Evolutionary conservation across 441 rosid genomes (phyloP).

Genomic region (Iberis amara): DNA sequence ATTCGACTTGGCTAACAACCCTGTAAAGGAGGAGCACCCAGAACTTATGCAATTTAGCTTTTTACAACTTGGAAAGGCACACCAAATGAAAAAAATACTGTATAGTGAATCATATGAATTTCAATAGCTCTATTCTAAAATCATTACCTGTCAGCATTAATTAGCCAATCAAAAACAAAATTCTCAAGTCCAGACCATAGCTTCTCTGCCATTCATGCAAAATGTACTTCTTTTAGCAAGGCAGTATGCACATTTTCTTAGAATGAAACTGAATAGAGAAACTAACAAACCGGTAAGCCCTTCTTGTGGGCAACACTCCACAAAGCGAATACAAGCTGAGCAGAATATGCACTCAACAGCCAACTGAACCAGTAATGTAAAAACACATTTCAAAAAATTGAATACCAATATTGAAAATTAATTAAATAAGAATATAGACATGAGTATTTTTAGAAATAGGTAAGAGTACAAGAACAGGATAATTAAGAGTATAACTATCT

Average conservation of each 20-base stretch:
- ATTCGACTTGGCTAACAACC: conserved; percentile 97
- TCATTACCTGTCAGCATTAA: conserved; percentile 91
- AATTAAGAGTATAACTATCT: conserved; percentile 9
- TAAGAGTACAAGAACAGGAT: conserved; percentile 5
- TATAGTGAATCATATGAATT: conserved; percentile 22
- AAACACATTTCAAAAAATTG: conserved; percentile 23
- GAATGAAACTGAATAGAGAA: conserved; percentile 22
- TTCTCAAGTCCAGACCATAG: conserved; percentile 99
- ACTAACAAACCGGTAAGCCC: conserved; percentile 84
- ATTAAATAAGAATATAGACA: neutral
- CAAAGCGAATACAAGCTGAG: conserved; percentile 98
- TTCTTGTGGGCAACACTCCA: conserved; percentile 98
- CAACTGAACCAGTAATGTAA: conserved; percentile 52
- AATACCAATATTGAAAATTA: conserved; percentile 11
- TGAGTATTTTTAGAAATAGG: conserved; percentile 3
- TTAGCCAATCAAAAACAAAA: conserved; percentile 98
- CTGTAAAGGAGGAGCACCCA: conserved; percentile 39
- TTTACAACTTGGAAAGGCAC: neutral
- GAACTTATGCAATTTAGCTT: conserved; percentile 18
- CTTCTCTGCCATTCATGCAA: conserved; percentile 63
- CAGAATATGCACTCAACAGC: conserved; percentile 99
- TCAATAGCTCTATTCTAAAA: conserved; percentile 22
- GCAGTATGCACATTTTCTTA: conserved; percentile 19
- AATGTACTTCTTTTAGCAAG: conserved; percentile 20
- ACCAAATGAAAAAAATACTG: conserved; percentile 13